phyloP scores from a whole-genome alignment of 2,329 filamentous ascomycete species.

The Ascochyta koolunga region DNA sequence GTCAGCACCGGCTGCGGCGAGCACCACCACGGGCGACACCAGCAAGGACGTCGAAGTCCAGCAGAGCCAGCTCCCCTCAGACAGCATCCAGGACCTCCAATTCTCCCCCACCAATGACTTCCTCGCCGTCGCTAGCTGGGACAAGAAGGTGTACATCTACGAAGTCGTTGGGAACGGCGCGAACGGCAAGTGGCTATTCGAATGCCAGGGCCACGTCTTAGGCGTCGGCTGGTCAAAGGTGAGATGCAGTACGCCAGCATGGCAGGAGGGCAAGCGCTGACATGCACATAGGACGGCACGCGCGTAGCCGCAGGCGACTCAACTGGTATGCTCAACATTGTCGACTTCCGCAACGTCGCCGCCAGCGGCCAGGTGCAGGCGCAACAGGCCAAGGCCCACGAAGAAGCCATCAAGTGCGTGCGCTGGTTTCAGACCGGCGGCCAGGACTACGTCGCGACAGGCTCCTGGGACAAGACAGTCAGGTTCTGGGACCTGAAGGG shows the following conservation, averaged over 20 bases:
- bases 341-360: slow-evolving; percentile 70
- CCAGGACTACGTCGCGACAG: slow-evolving; percentile 84
- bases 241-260: slow-evolving; percentile 41
- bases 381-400: slow-evolving; percentile 73
- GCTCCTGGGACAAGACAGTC: slow-evolving; percentile 89
- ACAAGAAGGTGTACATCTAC: slow-evolving; percentile 97
- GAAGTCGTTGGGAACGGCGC: slow-evolving; percentile 85
- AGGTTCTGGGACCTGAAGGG: slow-evolving; percentile 84
- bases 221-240: slow-evolving; percentile 89
- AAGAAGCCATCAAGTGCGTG: slow-evolving; percentile 79
- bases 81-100: slow-evolving; percentile 84
- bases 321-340: slow-evolving; percentile 87
- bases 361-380: slow-evolving; percentile 33
- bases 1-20: slow-evolving; percentile 58
- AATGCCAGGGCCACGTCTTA: slow-evolving; percentile 80
- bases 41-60: slow-evolving; percentile 83
- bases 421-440: slow-evolving; percentile 67
- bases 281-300: slow-evolving; percentile 73
- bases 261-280: slow-evolving; percentile 17
- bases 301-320: slow-evolving; percentile 88
- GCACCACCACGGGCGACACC: slow-evolving; percentile 85
- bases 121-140: slow-evolving; percentile 91
- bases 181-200: slow-evolving; percentile 83
- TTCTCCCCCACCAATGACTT: slow-evolving; percentile 82
- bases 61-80: slow-evolving; percentile 72